Evolutionary conservation across 306 rosid species (phyloP), one percentile per base, ranked within the genome.

Genomic region (Oemleria cerasiformis): DNA sequence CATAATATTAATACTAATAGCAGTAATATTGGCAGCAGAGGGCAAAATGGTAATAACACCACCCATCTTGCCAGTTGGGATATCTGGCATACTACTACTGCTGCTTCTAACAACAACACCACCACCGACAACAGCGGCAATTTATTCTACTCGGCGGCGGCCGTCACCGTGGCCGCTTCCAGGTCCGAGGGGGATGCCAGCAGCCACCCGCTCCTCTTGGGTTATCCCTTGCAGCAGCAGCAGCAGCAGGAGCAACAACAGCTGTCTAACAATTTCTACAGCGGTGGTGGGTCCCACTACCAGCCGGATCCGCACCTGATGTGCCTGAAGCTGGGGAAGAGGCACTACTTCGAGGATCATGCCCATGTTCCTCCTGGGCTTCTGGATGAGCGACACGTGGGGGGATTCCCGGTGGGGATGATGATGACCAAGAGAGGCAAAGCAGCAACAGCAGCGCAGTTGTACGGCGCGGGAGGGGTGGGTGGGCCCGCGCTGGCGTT

Each of bases 251-350:
- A 25, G 61, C 61, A 56, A 12, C 61, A 56, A 12, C 61, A 20
- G 61, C 14, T 6, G 4, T 56, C 39, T 56, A 23, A 23, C 5
- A 6, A 30, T 30, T 30, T 56, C 38, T 56, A 56, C 61, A 47
- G 51, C 7, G 39, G 61, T 16, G 36, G 61, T 8, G 61, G 58
- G 61, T 12, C 77, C 41, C 92, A 81, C 65, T 73, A 77, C 72
- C 88, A 86, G 30, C 84, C 84, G 7, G 98, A 92, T 79, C 95
- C 98, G 0, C 88, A 90, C 64, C 85, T 92, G 5, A 84, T 74
- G 84, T 92, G 92, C 73, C 77, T 92, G 91, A 92, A 92, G 86
- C 88, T 92, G 6, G 98, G 98, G 39, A 92, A 90, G 90, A 79
- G 98, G 75, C 88, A 92, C 73, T 92, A 92, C 83, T 92, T 92